Evolutionary conservation across 768 basidiomycete genomes (phyloP).

Genomic region (Lentinula guzmanii): DNA sequence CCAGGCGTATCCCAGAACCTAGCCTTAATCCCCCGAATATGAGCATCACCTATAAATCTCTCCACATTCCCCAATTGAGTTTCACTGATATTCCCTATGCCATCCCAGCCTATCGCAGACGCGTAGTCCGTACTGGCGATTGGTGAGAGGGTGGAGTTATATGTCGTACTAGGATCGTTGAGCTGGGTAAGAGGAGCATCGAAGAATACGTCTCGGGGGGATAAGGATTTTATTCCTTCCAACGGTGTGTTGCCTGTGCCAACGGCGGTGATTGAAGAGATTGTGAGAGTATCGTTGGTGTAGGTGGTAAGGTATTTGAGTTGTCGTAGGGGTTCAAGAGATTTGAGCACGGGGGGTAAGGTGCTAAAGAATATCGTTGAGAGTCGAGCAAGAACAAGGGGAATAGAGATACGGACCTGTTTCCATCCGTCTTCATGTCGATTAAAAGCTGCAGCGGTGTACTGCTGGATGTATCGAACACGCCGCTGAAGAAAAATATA

Average conservation of each 20-base stretch:
- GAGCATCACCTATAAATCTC: slow-evolving; percentile 36
- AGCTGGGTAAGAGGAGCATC: slow-evolving; percentile 44
- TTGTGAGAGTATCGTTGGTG: slow-evolving; percentile 30
- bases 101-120: slow-evolving; percentile 39
- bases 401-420: slow-evolving; percentile 23
- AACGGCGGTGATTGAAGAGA: slow-evolving; percentile 34
- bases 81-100: slow-evolving; percentile 35
- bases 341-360: slow-evolving; percentile 36
- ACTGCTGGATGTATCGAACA: slow-evolving; percentile 38
- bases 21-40: slow-evolving; percentile 36
- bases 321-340: slow-evolving; percentile 38
- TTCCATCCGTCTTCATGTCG: slow-evolving; percentile 47
- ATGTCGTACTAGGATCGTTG: slow-evolving; percentile 29
- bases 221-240: slow-evolving; percentile 34
- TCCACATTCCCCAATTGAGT: slow-evolving; percentile 31
- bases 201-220: slow-evolving; percentile 45
- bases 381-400: background rate
- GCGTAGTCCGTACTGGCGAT: slow-evolving; percentile 46
- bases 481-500: slow-evolving; percentile 27
- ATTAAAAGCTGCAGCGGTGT: slow-evolving; percentile 42
- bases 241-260: slow-evolving; percentile 50
- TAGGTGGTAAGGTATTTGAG: slow-evolving; percentile 41
- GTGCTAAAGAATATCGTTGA: slow-evolving; percentile 22
- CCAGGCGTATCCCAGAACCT: slow-evolving; percentile 51
- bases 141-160: slow-evolving; percentile 36